Evolutionary conservation across 1,284 basidiomycete species (phyloP), one percentile per base, ranked within the genome.

Genomic region (Agaricales sp.): DNA sequence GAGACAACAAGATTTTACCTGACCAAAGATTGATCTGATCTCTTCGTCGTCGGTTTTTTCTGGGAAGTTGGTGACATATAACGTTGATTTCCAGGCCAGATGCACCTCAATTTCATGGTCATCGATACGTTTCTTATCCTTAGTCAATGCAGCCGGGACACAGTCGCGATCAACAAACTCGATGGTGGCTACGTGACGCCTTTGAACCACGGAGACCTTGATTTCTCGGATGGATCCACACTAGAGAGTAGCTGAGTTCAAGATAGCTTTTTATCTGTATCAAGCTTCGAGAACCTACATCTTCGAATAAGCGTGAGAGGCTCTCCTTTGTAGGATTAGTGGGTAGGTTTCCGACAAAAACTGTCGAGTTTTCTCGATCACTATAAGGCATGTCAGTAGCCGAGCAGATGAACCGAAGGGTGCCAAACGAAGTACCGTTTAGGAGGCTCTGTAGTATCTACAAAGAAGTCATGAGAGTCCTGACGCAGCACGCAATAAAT

Each of bases 41-140:
- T 67, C 76, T 0, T 70, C 68, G 62, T 98, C 93, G 57, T 95
- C 90, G n/a, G 78, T 76, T 13, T 75, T 75, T 59, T 91, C 87
- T 0, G 92, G 84, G 67, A 98, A 99, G 66, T 99, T 99, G 12
- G 96, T 97, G 41, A 98, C 84, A 64, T 94, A 99, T 2, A 99
- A 67, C 1, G 95, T 99, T 2, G 92, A 95, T 54, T 87, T 79
- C 90, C 92, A 97, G 3, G 91, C 92, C 48, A 96, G 74, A 60
- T 91, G 80, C 1, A 99, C 91, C 12, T 77, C 74, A 13, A 96
- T 74, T 59, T 92, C 87, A 43, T 78, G 67, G 0, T 73, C 82
- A 38, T 75, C 71, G 45, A 99, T 59, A 25, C 81, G 78, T 62
- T 96, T 97, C 68, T 92, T 91, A 67, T 98, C 93, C 61, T 92